Base-by-base conservation (phyloP, 2,329 filamentous ascomycete species). In the Amylocarpus encephaloides region DNA sequence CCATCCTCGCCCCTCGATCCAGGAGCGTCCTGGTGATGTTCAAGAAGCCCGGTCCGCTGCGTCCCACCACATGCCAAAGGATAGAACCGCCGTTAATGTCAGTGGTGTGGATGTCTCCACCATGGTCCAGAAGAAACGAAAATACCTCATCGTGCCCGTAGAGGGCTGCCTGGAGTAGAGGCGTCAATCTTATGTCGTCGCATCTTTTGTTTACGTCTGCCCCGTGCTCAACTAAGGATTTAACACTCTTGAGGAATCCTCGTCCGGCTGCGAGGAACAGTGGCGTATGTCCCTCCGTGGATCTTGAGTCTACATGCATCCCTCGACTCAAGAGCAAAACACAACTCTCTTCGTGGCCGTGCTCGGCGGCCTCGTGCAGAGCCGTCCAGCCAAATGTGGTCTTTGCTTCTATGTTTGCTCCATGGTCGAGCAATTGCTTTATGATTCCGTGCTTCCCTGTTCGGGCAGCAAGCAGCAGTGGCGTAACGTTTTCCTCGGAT, bases 101-200 rank as follows among this genome's bases (percentile, higher is more conserved):
- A 26, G 7, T 26, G 22, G 22, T 26, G 22, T 26, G 22, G 4
- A 26, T 26, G 4, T 26, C 7, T 26, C 22, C 59, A 10, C 50
- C 51, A 6, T 51, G 10, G 2, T 55, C 56, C 6, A 72, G 55
- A 1, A 50, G 41, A 9, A 41, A 15, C 12, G 67, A 48, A 2
- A 62, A 62, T 9, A 26, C 13, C 3, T 16, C 12, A 7, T 69
- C 58, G 6, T 64, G 40, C 13, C 62, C 61, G 38, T 45, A 47
- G 26, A 58, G 41, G 29, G 61, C 49, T 29, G 50, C 51, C 58
- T 51, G 42, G 62, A 34, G 54, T 12, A 62, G 55, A 22, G 59
- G 48, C 19, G 49, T 61, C 38, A 30, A 43, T 19, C 34, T 32
- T 29, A 12, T n/a, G 10, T 29, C 9, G 7, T 15, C 12, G 13